Base-by-base conservation (phyloP, 73 alveolate species). In the Paramecium caudatum region DNA sequence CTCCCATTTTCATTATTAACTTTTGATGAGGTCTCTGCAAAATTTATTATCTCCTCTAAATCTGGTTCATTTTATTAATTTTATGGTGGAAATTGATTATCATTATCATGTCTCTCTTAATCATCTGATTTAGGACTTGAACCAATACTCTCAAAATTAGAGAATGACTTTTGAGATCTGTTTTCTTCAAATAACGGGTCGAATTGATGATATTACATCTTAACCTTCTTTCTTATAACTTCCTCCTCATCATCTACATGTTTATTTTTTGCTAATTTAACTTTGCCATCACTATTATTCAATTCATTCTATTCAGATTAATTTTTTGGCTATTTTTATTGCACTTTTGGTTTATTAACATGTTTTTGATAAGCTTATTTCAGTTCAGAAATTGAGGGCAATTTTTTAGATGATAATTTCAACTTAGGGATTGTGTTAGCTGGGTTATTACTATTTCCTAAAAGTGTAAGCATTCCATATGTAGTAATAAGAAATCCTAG, bases 151-250 rank as follows among this genome's bases (percentile, higher is more conserved):
- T n/a, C n/a, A n/a, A n/a, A n/a, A n/a, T n/a, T n/a, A n/a, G n/a
- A n/a, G n/a, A n/a, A n/a, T n/a, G n/a, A n/a, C n/a, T n/a, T n/a
- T n/a, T n/a, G n/a, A n/a, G n/a, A n/a, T n/a, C n/a, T n/a, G n/a
- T n/a, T 55, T 10, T 55, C 80, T 10, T 55, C 80, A 55, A 19
- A 55, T 43, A 19, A 27, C 2, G 80, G 80, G 23, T 55, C 80
- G 30, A 19, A 55, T 55, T 55, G 16, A 55, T 55, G 80, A 55
- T 55, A 55, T 25, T 55, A 5, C 80, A 55, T 55, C 37, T 55
- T 55, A 27, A 55, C 80, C 45, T 55, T 55, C 30, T 55, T 55
- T 23, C 80, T 55, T 55, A 55, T 55, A 27, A 27, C 46, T 27
- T 55, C 80, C 30, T 55, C 80, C 3, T 21, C 80, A 10, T 2